Evolutionary conservation across 192 early-diverging fungal genomes (phyloP).

Genomic region (Chytriomyces sp.): DNA sequence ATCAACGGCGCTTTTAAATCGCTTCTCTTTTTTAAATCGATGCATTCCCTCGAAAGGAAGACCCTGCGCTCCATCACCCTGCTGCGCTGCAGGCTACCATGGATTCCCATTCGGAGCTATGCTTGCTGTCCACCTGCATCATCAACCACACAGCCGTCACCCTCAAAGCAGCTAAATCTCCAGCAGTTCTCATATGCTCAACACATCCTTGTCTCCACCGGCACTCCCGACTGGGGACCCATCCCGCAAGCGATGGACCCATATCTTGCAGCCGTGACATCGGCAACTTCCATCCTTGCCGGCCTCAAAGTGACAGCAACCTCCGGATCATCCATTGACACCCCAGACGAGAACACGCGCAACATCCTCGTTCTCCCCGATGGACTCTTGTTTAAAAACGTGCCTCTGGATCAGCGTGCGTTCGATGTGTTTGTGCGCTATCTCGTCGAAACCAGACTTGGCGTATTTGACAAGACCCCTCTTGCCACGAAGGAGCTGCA

Average conservation of each 20-base stretch:
- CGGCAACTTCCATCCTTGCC: slow-evolving; percentile 4
- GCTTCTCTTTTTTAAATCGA: too few species aligned
- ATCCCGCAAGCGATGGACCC: neutral
- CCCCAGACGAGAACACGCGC: neutral
- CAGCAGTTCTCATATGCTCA: neutral
- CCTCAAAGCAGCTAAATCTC: neutral
- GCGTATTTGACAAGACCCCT: slow-evolving; percentile 22
- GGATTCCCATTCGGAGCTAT: too few species aligned
- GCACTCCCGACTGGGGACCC: neutral
- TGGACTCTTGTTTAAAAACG: slow-evolving; percentile 1
- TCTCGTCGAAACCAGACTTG: slow-evolving; percentile 23
- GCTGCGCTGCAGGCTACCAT: too few species aligned
- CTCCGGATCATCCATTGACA: neutral
- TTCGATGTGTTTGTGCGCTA: slow-evolving; percentile 12
- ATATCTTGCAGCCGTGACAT: neutral
- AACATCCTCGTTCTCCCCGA: slow-evolving; percentile 26
- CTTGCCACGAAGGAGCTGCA: neutral
- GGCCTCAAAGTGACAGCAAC: slow-evolving; percentile 25
- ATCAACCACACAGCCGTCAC: too few species aligned
- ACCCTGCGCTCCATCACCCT: too few species aligned
- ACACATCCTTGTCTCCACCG: neutral
- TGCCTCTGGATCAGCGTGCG: neutral
- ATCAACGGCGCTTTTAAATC: too few species aligned
- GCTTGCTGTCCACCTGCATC: too few species aligned
- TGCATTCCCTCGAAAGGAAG: too few species aligned